phyloP scores from a whole-genome alignment of 2,329 filamentous ascomycete genomes.

The Diaporthe longicolla region DNA sequence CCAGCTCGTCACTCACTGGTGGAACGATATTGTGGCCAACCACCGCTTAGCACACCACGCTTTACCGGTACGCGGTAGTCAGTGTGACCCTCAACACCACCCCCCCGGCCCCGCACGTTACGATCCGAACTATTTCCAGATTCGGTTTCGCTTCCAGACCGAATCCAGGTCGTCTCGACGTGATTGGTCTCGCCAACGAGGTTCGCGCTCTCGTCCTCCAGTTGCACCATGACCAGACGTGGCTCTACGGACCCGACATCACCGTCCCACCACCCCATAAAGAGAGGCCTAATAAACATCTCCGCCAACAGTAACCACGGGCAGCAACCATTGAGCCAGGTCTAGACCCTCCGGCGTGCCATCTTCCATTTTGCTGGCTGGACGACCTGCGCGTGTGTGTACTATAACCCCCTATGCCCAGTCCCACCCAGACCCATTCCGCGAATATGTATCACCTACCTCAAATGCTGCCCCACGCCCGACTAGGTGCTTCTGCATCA shows the following conservation, averaged over 20 bases:
- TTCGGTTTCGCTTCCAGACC: background rate
- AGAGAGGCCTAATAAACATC: background rate
- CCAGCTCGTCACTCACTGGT: slow-evolving; percentile 1
- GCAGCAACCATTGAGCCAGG: background rate
- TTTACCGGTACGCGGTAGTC: background rate
- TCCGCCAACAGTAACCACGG: background rate
- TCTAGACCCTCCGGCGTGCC: background rate
- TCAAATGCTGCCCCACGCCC: background rate
- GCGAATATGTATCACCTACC: background rate
- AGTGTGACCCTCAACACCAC: slow-evolving; percentile 7
- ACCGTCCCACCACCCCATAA: background rate
- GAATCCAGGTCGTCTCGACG: background rate
- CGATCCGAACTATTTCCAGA: background rate
- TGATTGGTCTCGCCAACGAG: background rate
- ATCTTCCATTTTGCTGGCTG: background rate
- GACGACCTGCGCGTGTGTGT: background rate
- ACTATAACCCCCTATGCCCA: background rate
- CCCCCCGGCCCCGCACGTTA: background rate
- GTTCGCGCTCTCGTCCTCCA: background rate
- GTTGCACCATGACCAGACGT: background rate
- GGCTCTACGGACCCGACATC: background rate
- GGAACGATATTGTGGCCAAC: background rate
- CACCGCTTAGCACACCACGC: background rate
- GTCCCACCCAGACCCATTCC: background rate
- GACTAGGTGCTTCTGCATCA: too few species aligned